Percentiles rank a stretch among this genome's conserved stretches.
Conservation (phyloP, 2,329 filamentous ascomycete genomes). For the Sporothrix euskadiensis region DNA sequence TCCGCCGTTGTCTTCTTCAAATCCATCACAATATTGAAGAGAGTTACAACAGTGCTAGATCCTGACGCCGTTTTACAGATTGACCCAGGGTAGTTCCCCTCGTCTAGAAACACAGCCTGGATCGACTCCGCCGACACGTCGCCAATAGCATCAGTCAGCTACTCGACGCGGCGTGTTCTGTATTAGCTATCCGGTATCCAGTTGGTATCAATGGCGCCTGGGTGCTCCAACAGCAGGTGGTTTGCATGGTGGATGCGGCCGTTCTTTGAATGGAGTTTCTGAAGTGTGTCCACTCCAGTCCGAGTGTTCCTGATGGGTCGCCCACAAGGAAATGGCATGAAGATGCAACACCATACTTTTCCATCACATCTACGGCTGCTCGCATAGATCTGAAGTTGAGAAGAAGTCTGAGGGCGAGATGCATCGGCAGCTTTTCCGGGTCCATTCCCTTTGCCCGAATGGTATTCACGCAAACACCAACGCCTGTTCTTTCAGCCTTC, state of each 20-base stretch:
- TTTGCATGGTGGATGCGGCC: constrained; percentile 24
- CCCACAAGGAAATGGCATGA: constrained; percentile 24
- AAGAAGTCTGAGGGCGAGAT: constrained; percentile 58
- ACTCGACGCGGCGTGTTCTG: background rate
- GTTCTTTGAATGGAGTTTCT: background rate
- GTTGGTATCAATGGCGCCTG: constrained; percentile 4
- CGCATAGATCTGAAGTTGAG: constrained; percentile 47
- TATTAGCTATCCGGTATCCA: constrained; percentile 15
- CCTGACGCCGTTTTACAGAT: constrained; percentile 2
- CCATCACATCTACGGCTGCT: background rate
- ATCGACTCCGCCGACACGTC: background rate
- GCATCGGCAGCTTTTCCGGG: constrained; percentile 55
- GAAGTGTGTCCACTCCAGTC: constrained; percentile 12
- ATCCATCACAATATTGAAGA: constrained; percentile 29
- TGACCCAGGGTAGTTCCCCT: background rate
- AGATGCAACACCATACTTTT: constrained; percentile 10
- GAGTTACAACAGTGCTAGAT: background rate
- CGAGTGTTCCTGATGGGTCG: background rate
- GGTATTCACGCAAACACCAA: constrained; percentile 63
- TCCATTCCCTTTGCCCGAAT: constrained; percentile 60
- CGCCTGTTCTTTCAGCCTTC: constrained; percentile 43
- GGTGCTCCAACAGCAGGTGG: constrained; percentile 19
- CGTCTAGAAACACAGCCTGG: constrained; percentile 5
- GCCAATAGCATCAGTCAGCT: constrained; percentile 4
- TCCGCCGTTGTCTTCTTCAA: background rate